phyloP scores from a whole-genome alignment of 768 basidiomycete species.

The Podaxis sp. region DNA sequence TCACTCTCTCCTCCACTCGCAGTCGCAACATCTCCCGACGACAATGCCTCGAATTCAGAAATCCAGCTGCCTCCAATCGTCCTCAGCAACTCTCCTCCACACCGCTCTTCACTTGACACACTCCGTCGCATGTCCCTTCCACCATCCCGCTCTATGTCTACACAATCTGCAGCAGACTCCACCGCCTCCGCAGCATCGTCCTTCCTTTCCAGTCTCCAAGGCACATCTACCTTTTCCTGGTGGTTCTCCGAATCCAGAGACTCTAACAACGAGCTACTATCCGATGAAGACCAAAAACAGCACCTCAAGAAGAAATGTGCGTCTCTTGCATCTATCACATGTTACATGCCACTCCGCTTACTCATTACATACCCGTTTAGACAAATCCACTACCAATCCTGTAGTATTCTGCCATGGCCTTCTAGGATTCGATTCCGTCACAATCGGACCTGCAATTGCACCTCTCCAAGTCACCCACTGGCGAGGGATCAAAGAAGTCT shows the following conservation, averaged over 20 bases:
- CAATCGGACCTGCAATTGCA: conserved; percentile 71
- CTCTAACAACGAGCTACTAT: conserved; percentile 39
- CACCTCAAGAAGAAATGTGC: conserved; percentile 59
- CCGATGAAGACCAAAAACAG: conserved; percentile 49
- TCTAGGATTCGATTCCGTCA: conserved; percentile 85
- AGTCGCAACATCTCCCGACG: conserved; percentile 14
- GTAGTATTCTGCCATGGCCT: conserved; percentile 96
- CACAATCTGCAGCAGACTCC: conserved; percentile 1
- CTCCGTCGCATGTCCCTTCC: conserved; percentile 35
- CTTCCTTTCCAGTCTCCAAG: conserved; percentile 5
- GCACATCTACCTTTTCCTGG: conserved; percentile 26
- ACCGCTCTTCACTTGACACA: conserved; percentile 53
- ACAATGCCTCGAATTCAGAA: conserved; percentile 13
- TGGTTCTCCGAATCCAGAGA: conserved; percentile 55
- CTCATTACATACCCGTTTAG: conserved; percentile 34
- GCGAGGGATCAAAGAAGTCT: conserved; percentile 93
- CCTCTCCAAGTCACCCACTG: conserved; percentile 91
- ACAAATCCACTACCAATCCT: conserved; percentile 77
- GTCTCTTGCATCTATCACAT: conserved; percentile 16
- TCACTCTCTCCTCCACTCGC: conserved; percentile 46
- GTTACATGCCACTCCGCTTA: neutral
- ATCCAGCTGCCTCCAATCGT: conserved; percentile 30
- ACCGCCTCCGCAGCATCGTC: conserved; percentile 7
- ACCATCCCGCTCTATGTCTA: neutral
- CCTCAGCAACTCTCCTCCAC: conserved; percentile 38